Base-by-base conservation (phyloP, 306 rosid genomes). In the Begonia fuchsioides region DNA sequence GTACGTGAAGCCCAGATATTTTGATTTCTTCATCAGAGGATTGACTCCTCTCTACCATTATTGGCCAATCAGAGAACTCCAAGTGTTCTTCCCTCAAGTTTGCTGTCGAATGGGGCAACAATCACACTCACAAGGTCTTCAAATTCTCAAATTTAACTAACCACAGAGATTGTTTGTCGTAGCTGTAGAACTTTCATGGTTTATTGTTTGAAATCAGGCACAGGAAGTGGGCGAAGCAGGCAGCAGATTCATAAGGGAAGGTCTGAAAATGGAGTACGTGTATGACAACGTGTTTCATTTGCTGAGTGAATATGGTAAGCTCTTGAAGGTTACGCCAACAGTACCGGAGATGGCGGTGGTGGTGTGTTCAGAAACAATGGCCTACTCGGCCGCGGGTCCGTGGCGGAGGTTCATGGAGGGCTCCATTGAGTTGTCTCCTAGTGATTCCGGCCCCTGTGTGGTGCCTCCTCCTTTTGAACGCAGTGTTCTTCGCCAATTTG, bases 51-150 rank as follows among this genome's bases (percentile, higher is more conserved):
- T 68, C 66, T 68, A 76, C 15, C 88, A 86, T 61, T 86, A 76
- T 38, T 86, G 93, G 96, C 93, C 96, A 3, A 81, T 81, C 41
- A 53, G 72, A 15, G 75, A 64, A 43, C 6, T 47, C 45, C 61
- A 78, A 76, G 65, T 86, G 95, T 69, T 54, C 73, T 43, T 81
- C 96, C 52, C 81, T 86, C 38, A 69, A 76, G 52, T 74, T 71
- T 54, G 93, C 79, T 10, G 96, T 81, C 2, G 68, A 81, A 17
- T 86, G 96, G 96, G 93, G 93, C 43, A 86, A 86, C 62, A 72
- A 53, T 50, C 67, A 86, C 57, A 51, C 68, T 0, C 52, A 68
- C 12, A 52, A 72, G 77, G 87, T 79, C 3, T 18, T 12, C 15
- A 2, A 17, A 17, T 20, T 51, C 41, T 49, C 40, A 26, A 26